phyloP scores from a whole-genome alignment of 257 asterid species.

The Solanum acaule region DNA sequence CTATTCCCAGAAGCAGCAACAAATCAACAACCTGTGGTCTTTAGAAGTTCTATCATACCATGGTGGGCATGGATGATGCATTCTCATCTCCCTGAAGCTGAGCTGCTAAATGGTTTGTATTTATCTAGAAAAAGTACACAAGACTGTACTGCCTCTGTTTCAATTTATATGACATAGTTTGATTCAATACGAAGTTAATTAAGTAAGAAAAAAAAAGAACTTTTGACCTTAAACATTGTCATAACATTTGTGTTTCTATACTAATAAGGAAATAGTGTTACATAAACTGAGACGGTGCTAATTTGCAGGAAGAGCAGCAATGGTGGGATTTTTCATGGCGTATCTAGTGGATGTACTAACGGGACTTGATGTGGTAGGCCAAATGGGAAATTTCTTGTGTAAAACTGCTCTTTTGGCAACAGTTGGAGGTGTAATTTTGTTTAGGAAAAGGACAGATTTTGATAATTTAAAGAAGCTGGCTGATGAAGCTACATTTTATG shows the following conservation, averaged over 20 bases:
- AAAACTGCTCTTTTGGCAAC: conserved; percentile 39
- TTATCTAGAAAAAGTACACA: not conserved
- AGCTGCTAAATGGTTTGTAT: conserved; percentile 44
- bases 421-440: conserved; percentile 29
- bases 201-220: not conserved
- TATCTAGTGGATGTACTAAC: conserved; percentile 52
- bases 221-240: not conserved
- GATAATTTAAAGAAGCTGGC: conserved; percentile 30
- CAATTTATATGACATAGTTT: not conserved
- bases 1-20: conserved; percentile 50
- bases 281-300: not conserved
- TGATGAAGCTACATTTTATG: conserved; percentile 59
- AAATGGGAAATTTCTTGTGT: conserved; percentile 52
- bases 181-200: not conserved
- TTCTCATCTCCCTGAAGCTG: conserved; percentile 67
- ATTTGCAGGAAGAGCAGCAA: conserved; percentile 58
- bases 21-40: conserved; percentile 49
- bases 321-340: conserved; percentile 66
- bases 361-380: conserved; percentile 54
- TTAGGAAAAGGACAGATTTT: conserved; percentile 34
- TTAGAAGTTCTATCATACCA: conserved; percentile 56
- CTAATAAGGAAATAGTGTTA: not conserved
- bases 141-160: not conserved
- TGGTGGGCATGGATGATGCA: conserved; percentile 73
- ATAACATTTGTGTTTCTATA: not conserved